These are phyloP conservation scores for Castanea sativa DNA, from an alignment of 306 rosid genomes.

Conservation along the genomic window DNA sequence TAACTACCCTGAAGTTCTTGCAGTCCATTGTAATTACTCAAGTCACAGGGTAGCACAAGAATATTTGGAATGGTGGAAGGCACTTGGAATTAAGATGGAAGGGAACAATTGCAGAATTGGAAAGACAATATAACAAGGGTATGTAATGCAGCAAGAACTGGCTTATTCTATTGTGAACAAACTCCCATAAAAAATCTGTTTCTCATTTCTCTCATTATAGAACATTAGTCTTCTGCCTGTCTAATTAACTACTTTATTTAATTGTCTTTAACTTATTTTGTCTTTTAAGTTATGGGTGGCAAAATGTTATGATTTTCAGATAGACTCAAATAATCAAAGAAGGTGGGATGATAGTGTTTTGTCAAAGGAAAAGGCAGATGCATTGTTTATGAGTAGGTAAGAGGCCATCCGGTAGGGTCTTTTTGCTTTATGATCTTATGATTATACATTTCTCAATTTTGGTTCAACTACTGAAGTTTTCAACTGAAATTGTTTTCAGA, in stretches of 20 bases:
- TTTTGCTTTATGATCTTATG: neutral
- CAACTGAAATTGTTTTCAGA: conserved; percentile 32
- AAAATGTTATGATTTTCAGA: conserved; percentile 37
- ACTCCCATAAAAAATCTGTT: neutral
- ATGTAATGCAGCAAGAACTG: neutral
- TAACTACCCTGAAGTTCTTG: conserved; percentile 72
- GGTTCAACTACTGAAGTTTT: conserved; percentile 11
- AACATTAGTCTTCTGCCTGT: neutral
- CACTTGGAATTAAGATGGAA: conserved; percentile 40
- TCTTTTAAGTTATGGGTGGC: neutral
- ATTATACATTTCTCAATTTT: neutral
- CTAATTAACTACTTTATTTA: neutral
- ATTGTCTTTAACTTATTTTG: neutral
- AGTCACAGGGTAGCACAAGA: conserved; percentile 61
- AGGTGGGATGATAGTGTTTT: conserved; percentile 71
- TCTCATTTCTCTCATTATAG: neutral
- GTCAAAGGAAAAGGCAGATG: conserved; percentile 64
- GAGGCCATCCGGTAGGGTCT: conserved; percentile 69
- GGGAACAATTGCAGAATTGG: conserved; percentile 39
- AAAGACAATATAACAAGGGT: conserved; percentile 64
- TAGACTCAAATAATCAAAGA: conserved; percentile 59
- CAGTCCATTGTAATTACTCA: conserved; percentile 87
- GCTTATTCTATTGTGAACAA: neutral
- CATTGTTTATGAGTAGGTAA: conserved; percentile 53
- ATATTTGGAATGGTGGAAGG: conserved; percentile 52